Evolutionary conservation across 2,329 filamentous ascomycete species (phyloP).

Genomic region (Cladobotryum mycophilum): DNA sequence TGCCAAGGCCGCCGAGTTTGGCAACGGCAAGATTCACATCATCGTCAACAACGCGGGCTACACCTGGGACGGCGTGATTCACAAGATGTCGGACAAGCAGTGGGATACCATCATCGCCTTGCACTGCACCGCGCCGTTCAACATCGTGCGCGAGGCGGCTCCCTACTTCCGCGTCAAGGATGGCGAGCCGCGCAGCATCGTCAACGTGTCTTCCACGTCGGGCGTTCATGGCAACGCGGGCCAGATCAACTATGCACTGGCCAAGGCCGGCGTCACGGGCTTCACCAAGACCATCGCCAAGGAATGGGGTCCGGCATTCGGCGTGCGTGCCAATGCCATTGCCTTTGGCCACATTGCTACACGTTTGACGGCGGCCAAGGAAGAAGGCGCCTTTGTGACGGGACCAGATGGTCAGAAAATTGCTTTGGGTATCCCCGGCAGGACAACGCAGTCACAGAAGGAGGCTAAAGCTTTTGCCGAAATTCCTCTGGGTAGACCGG

Average conservation of each 20-base stretch:
- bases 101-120: conserved; percentile 83
- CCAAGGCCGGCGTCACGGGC: conserved; percentile 77
- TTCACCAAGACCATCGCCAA: conserved; percentile 87
- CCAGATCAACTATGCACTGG: conserved; percentile 83
- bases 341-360: conserved; percentile 81
- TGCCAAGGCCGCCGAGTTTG: conserved; percentile 69
- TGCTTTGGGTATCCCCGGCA: conserved; percentile 64
- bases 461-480: conserved; percentile 48
- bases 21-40: conserved; percentile 80
- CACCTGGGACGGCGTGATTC: conserved; percentile 88
- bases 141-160: conserved; percentile 70
- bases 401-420: conserved; percentile 72
- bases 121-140: conserved; percentile 81
- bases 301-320: conserved; percentile 81
- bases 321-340: conserved; percentile 75
- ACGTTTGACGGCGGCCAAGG: conserved; percentile 75
- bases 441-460: conserved; percentile 37
- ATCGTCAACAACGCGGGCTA: conserved; percentile 90
- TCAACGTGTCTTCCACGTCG: conserved; percentile 79
- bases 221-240: conserved; percentile 83
- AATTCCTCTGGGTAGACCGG: conserved; percentile 72
- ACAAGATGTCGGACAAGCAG: conserved; percentile 88
- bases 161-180: conserved; percentile 86
- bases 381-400: conserved; percentile 71
- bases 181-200: conserved; percentile 67